Evolutionary conservation across 2,329 filamentous ascomycete genomes (phyloP).

Genomic region (Corynespora cassiicola): DNA sequence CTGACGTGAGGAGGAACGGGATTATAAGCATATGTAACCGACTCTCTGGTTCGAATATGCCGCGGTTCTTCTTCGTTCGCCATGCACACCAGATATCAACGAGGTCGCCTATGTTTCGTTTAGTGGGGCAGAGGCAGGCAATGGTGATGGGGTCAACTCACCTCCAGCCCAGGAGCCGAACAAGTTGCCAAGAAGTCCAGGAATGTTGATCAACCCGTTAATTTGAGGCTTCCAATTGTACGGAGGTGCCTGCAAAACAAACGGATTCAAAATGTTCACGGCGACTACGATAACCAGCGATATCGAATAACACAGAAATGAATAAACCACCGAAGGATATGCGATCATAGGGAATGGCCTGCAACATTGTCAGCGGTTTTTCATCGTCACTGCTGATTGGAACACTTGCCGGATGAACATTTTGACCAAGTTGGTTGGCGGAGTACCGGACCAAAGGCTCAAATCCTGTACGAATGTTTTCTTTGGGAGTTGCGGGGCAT

Average conservation of each 20-base stretch:
- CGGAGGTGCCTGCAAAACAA: constrained; percentile 48
- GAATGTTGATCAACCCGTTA: constrained; percentile 50
- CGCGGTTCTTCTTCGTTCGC: constrained; percentile 48
- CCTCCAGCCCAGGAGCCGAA: constrained; percentile 49
- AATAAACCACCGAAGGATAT: constrained; percentile 46
- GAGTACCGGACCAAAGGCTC: constrained; percentile 40
- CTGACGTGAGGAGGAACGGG: constrained; percentile 50
- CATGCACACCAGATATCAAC: constrained; percentile 53
- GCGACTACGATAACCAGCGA: constrained; percentile 46
- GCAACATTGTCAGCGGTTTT: constrained; percentile 8
- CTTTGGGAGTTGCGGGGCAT: constrained; percentile 22
- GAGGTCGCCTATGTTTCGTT: constrained; percentile 39
- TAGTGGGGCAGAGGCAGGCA: neutral
- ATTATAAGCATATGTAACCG: constrained; percentile 50
- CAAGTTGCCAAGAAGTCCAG: constrained; percentile 51
- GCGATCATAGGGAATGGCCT: constrained; percentile 45
- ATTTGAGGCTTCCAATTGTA: constrained; percentile 45
- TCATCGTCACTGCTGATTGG: neutral
- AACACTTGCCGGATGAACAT: constrained; percentile 36
- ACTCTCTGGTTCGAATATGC: constrained; percentile 55
- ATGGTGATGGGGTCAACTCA: constrained; percentile 6
- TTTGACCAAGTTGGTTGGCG: constrained; percentile 38
- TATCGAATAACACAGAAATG: constrained; percentile 47
- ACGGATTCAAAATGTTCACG: constrained; percentile 48
- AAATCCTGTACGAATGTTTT: constrained; percentile 45